These are phyloP conservation scores for Priceomyces melissophilus DNA, from an alignment of 805 yeast species.

Conservation along the genomic window DNA sequence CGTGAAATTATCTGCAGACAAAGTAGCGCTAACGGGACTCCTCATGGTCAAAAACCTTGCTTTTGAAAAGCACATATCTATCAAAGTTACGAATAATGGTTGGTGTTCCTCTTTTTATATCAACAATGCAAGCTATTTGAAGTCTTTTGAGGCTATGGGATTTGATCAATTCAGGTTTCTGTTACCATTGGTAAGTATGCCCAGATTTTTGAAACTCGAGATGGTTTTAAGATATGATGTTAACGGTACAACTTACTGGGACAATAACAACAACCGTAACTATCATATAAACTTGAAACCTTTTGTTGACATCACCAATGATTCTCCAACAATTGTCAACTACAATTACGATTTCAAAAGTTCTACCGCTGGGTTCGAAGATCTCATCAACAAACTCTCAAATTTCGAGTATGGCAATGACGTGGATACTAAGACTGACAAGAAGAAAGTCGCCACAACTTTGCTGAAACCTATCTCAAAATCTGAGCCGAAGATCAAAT, in stretches of 20 bases:
- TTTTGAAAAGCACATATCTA: constrained; percentile 31
- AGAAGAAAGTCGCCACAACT: too few relatives aligned
- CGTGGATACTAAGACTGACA: constrained; percentile 7
- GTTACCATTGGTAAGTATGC: constrained; percentile 38
- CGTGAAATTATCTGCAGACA: constrained; percentile 26
- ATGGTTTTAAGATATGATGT: constrained; percentile 33
- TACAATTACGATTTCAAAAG: constrained; percentile 6
- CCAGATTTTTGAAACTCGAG: constrained; percentile 29
- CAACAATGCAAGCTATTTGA: constrained; percentile 17
- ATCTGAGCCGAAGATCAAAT: constrained; percentile 8
- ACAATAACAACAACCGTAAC: constrained; percentile 32
- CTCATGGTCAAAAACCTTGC: constrained; percentile 34
- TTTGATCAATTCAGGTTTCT: constrained; percentile 50
- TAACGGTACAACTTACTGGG: constrained; percentile 31
- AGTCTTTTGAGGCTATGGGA: constrained; percentile 22
- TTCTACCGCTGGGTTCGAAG: constrained; percentile 17
- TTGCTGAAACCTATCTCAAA: not conserved
- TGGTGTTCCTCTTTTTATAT: constrained; percentile 39
- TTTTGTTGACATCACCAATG: constrained; percentile 1
- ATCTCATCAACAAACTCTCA: constrained; percentile 19
- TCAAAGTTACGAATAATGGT: constrained; percentile 49
- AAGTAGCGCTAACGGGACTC: constrained; percentile 13
- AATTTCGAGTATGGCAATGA: constrained; percentile 12
- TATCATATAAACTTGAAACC: constrained; percentile 35
- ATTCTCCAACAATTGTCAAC: constrained; percentile 3